Conservation (phyloP, 768 basidiomycete species). For the Trametes punicea region DNA sequence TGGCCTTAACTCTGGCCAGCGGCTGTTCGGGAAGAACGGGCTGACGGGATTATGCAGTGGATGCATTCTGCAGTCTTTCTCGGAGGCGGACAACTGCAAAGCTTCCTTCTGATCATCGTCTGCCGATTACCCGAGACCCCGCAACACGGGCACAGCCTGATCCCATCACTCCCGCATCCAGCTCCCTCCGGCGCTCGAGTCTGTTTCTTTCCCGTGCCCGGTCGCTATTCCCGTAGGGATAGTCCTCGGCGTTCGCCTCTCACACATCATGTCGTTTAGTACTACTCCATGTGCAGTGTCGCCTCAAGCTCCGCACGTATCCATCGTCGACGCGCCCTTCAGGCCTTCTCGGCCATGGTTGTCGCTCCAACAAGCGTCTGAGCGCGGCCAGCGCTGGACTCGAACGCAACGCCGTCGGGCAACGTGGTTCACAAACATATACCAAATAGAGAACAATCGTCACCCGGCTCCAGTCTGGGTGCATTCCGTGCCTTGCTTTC, state of each 20-base stretch:
- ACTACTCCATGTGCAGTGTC: too few species aligned
- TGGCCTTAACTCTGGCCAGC: not conserved
- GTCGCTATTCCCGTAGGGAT: too few species aligned
- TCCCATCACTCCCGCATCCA: not conserved
- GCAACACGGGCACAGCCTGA: not conserved
- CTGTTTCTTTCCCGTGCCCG: not conserved
- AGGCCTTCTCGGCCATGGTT: not conserved
- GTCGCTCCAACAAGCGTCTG: too few species aligned
- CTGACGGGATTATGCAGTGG: not conserved
- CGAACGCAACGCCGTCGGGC: not conserved
- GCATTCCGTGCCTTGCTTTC: not conserved
- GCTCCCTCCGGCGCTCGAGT: not conserved
- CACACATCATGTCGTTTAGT: too few species aligned
- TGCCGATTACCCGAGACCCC: not conserved
- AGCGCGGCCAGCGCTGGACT: too few species aligned
- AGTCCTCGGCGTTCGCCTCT: too few species aligned
- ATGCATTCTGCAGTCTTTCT: constrained; percentile 1
- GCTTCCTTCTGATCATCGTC: not conserved
- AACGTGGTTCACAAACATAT: not conserved
- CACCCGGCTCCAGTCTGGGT: not conserved
- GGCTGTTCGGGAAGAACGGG: not conserved
- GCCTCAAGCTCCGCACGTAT: too few species aligned
- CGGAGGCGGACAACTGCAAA: not conserved
- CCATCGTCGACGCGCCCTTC: not conserved
- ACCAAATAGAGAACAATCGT: not conserved